phyloP scores from a whole-genome alignment of 129 eudicot genomes.

The Kitagawia praeruptora region DNA sequence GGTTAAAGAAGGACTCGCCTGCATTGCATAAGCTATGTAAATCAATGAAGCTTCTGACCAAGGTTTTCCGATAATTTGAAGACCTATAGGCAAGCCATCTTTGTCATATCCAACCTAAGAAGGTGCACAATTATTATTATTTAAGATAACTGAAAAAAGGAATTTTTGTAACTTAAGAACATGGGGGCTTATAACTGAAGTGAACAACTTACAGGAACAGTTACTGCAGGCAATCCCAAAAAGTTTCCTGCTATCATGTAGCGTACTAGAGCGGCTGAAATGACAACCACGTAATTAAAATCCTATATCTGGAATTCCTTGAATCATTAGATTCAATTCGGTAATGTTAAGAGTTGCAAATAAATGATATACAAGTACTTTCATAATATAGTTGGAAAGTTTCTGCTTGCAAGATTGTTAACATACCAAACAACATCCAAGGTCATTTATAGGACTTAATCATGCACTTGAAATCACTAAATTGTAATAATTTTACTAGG shows the following conservation, averaged over 20 bases:
- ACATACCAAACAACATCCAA: no score
- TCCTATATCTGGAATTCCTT: no score
- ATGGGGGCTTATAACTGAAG: neutral
- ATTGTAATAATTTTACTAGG: neutral
- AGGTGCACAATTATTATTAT: neutral
- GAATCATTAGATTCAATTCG: no score
- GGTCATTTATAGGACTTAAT: no score
- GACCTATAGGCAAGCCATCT: slow-evolving; percentile 80
- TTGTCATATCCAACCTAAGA: slow-evolving; percentile 78
- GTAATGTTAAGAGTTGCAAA: no score
- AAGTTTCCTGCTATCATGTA: slow-evolving; percentile 91
- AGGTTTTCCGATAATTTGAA: slow-evolving; percentile 86
- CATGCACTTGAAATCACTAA: no score
- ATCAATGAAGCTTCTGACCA: slow-evolving; percentile 84
- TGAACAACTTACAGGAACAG: slow-evolving; percentile 60
- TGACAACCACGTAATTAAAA: no score
- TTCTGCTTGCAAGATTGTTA: no score
- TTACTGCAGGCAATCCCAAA: slow-evolving; percentile 89
- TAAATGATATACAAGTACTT: no score
- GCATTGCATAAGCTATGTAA: slow-evolving; percentile 59
- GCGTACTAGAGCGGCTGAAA: slow-evolving; percentile 75
- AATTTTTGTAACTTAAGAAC: neutral
- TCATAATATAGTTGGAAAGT: no score
- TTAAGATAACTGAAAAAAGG: neutral
- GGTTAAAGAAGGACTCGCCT: slow-evolving; percentile 30